Base-by-base conservation (phyloP, 371 early-diverging fungal genomes). In the Cokeromyces recurvatus region DNA sequence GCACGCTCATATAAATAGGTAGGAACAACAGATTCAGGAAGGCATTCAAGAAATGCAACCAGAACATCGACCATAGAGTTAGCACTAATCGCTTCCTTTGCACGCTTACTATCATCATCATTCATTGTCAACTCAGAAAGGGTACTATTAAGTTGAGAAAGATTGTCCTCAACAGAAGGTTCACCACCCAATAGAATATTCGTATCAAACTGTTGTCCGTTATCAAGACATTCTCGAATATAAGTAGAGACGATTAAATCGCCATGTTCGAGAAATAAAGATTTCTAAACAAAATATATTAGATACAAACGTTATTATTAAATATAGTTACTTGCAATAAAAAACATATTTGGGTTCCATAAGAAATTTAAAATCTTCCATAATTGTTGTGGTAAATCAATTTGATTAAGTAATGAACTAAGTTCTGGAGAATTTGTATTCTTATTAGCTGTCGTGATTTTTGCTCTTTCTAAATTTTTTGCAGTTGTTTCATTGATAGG, bases 361-460 rank as follows among this genome's bases (percentile, higher is more conserved):
- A 94, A 56, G 59, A 89, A 91, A 46, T 88, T 91, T 15, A 87
- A 69, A 34, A 94, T 52, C 22, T 82, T 71, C 89, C 90, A 91
- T 27, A 94, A 48, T 45, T 90, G 87, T 38, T 75, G 74, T 20
- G 94, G 94, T 22, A 91, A 62, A 50, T 82, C 85, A n/a, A 79
- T 71, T 36, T 86, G 83, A 22, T 55, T 40, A 16, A 51, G 29
- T 11, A 29, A 29, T 8, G 29, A 29, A 11, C 8, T 8, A 11
- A 8, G 8, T 29, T 5, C 35, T 12, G 46, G 27, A 5, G 35
- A 14, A 9, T 22, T 11, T 9, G 14, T 11, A 15, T 27, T 34
- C 4, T 4, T 6, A 11, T 5, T 10, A 36, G 50, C 7, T 25
- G 31, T 21, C 2, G 36, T 31, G n/a, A 29, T 11, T 20, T 20